phyloP scores from a whole-genome alignment of 768 basidiomycete species.

The Tricholomella constricta region DNA sequence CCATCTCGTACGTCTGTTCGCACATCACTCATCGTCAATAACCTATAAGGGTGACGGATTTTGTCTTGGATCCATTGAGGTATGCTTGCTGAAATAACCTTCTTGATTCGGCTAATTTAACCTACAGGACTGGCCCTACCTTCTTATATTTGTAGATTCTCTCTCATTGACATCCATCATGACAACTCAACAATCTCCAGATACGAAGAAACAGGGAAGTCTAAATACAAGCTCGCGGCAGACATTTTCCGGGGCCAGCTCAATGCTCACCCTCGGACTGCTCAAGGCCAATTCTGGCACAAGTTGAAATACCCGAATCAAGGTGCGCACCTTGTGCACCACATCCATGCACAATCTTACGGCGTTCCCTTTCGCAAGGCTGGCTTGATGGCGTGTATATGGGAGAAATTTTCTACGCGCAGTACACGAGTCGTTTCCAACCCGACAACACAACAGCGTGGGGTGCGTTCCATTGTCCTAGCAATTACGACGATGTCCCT shows the following conservation, averaged over 20 bases:
- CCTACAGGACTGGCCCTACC: conserved; percentile 38
- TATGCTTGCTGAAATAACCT: too few species aligned
- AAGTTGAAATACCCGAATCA: conserved; percentile 44
- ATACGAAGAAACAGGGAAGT: conserved; percentile 32
- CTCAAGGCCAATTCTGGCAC: conserved; percentile 50
- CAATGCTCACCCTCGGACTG: conserved; percentile 44
- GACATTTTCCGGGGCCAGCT: conserved; percentile 41
- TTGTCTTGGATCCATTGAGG: conserved; percentile 40
- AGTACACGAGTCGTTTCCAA: conserved; percentile 40
- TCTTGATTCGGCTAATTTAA: too few species aligned
- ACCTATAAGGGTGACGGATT: conserved; percentile 31
- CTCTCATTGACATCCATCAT: neutral
- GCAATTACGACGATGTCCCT: conserved; percentile 2
- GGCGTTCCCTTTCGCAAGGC: conserved; percentile 22
- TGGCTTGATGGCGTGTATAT: conserved; percentile 51
- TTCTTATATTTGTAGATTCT: conserved; percentile 38
- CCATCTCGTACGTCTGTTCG: neutral
- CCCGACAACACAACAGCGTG: conserved; percentile 38
- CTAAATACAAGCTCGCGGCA: conserved; percentile 44
- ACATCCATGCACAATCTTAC: neutral
- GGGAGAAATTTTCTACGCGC: conserved; percentile 46
- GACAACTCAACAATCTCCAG: conserved; percentile 18
- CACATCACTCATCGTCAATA: neutral
- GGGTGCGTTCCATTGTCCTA: conserved; percentile 26
- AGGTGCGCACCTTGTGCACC: conserved; percentile 26